Evolutionary conservation across 2,329 filamentous ascomycete species (phyloP).

Genomic region (Aureobasidium melanogenum): DNA sequence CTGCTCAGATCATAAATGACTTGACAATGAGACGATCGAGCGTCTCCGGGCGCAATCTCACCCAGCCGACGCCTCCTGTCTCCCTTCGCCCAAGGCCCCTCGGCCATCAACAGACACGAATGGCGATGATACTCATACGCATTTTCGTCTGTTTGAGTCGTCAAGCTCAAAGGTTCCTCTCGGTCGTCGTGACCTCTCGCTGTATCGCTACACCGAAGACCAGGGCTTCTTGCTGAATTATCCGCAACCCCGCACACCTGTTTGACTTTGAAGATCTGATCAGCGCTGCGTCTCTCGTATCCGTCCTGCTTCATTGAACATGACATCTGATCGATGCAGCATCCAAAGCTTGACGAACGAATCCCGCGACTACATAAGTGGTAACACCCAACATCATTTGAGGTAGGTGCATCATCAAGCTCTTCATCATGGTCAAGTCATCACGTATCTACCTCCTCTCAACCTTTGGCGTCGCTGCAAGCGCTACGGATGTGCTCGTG

Average conservation of each 20-base stretch:
- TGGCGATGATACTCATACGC: too few species aligned
- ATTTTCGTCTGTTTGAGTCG: too few species aligned
- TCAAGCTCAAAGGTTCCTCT: too few species aligned
- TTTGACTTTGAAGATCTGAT: background rate
- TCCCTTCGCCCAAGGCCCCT: too few species aligned
- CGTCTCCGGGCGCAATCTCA: background rate
- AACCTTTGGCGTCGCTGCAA: background rate
- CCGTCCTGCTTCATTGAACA: background rate
- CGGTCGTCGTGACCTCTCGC: background rate
- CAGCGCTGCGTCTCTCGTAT: background rate
- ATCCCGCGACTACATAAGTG: background rate
- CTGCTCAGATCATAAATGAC: too few species aligned
- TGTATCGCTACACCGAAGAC: background rate
- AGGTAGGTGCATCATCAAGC: background rate
- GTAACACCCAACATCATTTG: background rate
- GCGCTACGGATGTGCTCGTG: background rate
- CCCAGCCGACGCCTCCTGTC: background rate
- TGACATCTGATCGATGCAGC: background rate
- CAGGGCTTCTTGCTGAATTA: background rate
- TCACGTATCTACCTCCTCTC: background rate
- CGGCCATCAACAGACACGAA: too few species aligned
- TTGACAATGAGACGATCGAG: background rate
- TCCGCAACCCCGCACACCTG: background rate
- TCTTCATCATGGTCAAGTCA: background rate
- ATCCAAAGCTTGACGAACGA: background rate